Evolutionary conservation across 2,329 filamentous ascomycete genomes (phyloP), one percentile per base, ranked within the genome.

Genomic region (Cladorrhinum sp.): DNA sequence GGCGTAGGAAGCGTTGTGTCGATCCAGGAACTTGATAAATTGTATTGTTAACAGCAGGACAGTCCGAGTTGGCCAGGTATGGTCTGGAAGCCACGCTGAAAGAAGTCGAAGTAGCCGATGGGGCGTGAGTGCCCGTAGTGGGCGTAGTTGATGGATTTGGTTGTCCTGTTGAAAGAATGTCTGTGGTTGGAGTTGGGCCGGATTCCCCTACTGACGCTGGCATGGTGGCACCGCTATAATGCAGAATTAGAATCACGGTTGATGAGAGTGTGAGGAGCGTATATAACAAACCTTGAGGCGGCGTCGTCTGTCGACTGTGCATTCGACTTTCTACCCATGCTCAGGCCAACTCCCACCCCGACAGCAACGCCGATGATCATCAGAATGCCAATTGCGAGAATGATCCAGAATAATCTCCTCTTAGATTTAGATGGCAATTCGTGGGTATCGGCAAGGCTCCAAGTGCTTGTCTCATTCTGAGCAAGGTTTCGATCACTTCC

Each of bases 11-110:
- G 8, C 61, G 68, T 62, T 75, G 76, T 7, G 73, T 66, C 2
- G 76, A 76, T 8, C 73, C 72, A 1, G 76, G 73, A 1, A 79
- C 77, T 23, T 69, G 57, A 65, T 77, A 81, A n/a, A 73, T 66
- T 1, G 79, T 80, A 57, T 76, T 75, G 66, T 80, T 80, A 14
- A 75, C 72, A 1, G 70, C 72, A 0, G 79, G 79, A 57, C 79
- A 81, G 52, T 74, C 71, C 1, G 72, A 68, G 26, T 71, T 68
- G 3, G 70, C 33, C 33, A 36, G 67, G 2, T 60, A 66, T 5
- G 14, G 66, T 59, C 2, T 72, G 70, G 73, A 60, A 1, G 61
- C 68, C 1, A 72, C 61, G 16, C 53, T 30, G 5, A 64, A 48
- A 8, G 71, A 57, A 1, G 65, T 36, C 4, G 64, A 49, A 1